Evolutionary conservation across 208 protist species (phyloP).

Genomic region (Acanthamoeba divionensis): DNA sequence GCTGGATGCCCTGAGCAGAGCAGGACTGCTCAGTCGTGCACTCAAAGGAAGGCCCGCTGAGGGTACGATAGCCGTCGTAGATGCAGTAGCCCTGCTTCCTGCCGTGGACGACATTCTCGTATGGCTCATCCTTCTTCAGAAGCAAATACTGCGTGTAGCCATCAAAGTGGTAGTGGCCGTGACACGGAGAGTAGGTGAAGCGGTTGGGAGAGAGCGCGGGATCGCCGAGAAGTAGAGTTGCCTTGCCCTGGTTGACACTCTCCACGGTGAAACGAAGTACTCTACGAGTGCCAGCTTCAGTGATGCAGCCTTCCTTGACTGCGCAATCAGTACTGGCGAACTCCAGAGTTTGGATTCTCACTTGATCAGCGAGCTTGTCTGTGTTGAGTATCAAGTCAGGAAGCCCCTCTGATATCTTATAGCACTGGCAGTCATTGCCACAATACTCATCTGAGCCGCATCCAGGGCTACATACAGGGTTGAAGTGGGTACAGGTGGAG

Average conservation of each 20-base stretch:
- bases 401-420: neutral
- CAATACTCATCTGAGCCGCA: neutral
- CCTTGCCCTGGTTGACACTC: neutral
- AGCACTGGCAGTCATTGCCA: neutral
- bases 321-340: neutral
- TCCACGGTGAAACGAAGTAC: neutral
- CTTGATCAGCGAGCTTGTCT: neutral
- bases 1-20: neutral
- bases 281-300: neutral
- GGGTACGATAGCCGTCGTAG: neutral
- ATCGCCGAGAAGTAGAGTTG: neutral
- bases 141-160: neutral
- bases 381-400: neutral
- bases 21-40: neutral
- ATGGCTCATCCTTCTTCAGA: neutral
- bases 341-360: neutral
- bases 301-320: neutral
- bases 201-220: neutral
- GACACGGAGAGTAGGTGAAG: neutral
- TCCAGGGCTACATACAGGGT: neutral
- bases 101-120: neutral
- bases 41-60: neutral
- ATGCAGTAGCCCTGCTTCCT: neutral
- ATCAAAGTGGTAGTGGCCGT: neutral
- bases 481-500: neutral